Base-by-base conservation (phyloP, 2,329 filamentous ascomycete genomes). In the Calonectria naviculata region DNA sequence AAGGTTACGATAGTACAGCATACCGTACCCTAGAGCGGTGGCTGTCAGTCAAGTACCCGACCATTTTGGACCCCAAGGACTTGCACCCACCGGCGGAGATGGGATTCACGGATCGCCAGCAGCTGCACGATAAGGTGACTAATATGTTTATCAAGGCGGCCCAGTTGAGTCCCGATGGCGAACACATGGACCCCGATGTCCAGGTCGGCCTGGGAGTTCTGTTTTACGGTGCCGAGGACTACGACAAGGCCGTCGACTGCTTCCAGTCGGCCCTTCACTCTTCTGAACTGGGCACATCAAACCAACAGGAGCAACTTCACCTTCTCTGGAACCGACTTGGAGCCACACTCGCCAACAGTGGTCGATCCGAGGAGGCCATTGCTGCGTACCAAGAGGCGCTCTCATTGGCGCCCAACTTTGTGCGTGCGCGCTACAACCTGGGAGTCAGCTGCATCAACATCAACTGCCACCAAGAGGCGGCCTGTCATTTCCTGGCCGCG, bases 361-460 rank as follows among this genome's bases (percentile, higher is more conserved):
- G 96, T 54, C 93, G 95, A 71, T 94, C 92, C 65, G 97, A 99
- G 85, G 97, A 99, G 83, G 97, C 97, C 70, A 99, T 99, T 78
- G 94, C 95, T 52, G 97, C 97, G 1, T 99, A 99, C 84, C 95
- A 97, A 79, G 95, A 96, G 81, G 97, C 97, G 0, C 90, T 99
- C 10, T 93, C 92, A 49, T 90, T 98, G 71, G 93, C 95, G 68
- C 94, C 96, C 66, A 99, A 99, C 86, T 99, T 99, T 81, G 97
- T 99, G 21, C 94, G 97, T 70, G 97, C 97, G 3, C 90, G 97
- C 52, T 99, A 99, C 87, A 99, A 99, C 84, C 90, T 99, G 1
- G 97, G 97, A 54, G 97, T 98, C 12, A 94, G 92, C 71, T 98
- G 97, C 83, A 98, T 99, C 83, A 98, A 98, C 84, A 97, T 98